Conservation (phyloP, 179 eudicot genomes). For the Silene vulgaris region DNA sequence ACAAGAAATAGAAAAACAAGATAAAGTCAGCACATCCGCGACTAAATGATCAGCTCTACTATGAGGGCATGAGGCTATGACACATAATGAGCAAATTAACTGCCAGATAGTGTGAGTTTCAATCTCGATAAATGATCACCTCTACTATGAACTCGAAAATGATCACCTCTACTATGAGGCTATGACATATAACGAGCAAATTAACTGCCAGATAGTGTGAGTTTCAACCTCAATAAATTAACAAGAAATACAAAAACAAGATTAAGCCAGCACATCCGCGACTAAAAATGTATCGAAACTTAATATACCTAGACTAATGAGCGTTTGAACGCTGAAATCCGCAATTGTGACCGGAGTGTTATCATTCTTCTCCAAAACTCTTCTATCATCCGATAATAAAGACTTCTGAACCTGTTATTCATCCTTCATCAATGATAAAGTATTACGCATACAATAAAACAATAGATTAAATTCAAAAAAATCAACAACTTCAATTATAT, state of each 20-base stretch:
- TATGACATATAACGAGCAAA: not conserved
- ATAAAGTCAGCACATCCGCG: not conserved
- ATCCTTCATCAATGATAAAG: conserved; percentile 7
- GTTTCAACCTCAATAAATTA: not conserved
- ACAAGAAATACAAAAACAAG: conserved; percentile 5
- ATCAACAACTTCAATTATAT: not conserved
- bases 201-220: not conserved
- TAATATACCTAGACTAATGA: conserved; percentile 66
- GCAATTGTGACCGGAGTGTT: conserved; percentile 79
- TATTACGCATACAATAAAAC: not conserved
- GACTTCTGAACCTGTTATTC: conserved; percentile 57
- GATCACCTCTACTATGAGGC: too few relatives aligned
- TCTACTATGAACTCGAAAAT: too few relatives aligned
- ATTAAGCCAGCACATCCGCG: not conserved
- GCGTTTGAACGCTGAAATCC: conserved; percentile 92
- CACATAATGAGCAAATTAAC: not conserved
- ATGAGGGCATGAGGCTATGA: too few relatives aligned
- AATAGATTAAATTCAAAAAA: too few relatives aligned
- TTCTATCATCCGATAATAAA: conserved; percentile 47
- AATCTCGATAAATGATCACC: not conserved
- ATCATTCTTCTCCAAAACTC: conserved; percentile 67
- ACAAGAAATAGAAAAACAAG: conserved; percentile 8
- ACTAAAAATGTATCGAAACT: not conserved
- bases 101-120: not conserved
- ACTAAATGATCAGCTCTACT: not conserved